Conservation (phyloP, 2,329 filamentous ascomycete species). For the Hypoxylon rubiginosum region DNA sequence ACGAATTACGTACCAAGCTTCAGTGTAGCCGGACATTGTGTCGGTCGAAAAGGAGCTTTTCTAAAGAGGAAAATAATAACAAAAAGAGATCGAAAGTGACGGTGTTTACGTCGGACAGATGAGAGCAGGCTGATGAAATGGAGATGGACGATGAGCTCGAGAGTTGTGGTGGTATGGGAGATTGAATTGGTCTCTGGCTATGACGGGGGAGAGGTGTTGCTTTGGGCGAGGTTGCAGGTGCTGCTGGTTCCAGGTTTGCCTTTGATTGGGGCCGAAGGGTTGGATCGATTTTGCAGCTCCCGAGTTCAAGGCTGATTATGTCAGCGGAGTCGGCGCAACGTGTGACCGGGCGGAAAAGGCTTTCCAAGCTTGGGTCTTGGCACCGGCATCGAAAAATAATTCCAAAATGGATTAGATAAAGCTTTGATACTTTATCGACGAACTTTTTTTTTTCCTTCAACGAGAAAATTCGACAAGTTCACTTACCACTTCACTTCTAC, state of each 20-base stretch:
- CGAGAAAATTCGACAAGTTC: slow-evolving; percentile 15
- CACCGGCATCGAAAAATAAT: slow-evolving; percentile 11
- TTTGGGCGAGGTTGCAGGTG: slow-evolving; percentile 34
- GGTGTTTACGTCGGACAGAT: slow-evolving; percentile 26
- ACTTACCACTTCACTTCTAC: slow-evolving; percentile 33
- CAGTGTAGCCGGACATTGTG: slow-evolving; percentile 51
- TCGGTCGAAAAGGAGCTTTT: slow-evolving; percentile 31
- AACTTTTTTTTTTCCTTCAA: slow-evolving; percentile 29
- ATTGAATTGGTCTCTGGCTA: slow-evolving; percentile 25
- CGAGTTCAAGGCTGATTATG: slow-evolving; percentile 39
- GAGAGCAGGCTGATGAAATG: slow-evolving; percentile 27
- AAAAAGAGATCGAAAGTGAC: slow-evolving; percentile 27
- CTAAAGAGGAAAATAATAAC: slow-evolving; percentile 23
- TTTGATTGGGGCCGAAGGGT: slow-evolving; percentile 43
- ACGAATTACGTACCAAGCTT: slow-evolving; percentile 54
- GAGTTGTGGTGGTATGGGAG: slow-evolving; percentile 21
- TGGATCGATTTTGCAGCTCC: slow-evolving; percentile 43
- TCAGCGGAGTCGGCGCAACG: slow-evolving; percentile 38
- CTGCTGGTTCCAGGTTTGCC: slow-evolving; percentile 46
- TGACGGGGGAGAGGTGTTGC: slow-evolving; percentile 43
- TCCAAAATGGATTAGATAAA: slow-evolving; percentile 2
- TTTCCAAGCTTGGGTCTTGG: slow-evolving; percentile 12
- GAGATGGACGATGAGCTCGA: slow-evolving; percentile 36
- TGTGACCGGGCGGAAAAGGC: slow-evolving; percentile 8
- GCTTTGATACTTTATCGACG: slow-evolving; percentile 23